Conservation (phyloP, 164 flowering plant species). For the Buxus sempervirens region DNA sequence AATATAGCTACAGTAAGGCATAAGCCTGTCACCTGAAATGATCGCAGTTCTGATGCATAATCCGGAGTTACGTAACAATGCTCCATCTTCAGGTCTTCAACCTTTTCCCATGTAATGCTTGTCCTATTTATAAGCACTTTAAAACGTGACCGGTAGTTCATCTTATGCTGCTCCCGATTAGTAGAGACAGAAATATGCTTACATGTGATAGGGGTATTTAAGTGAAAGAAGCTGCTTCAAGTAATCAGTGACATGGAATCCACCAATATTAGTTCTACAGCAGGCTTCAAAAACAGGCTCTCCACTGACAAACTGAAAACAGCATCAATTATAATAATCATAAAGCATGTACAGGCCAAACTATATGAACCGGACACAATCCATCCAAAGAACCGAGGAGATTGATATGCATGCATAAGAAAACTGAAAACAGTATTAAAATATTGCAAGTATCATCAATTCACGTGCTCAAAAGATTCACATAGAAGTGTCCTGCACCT, state of each 20-base stretch:
- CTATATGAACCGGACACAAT: neutral
- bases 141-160: constrained; percentile 6
- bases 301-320: constrained; percentile 72
- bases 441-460: neutral
- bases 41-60: constrained; percentile 65
- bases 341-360: neutral
- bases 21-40: constrained; percentile 64
- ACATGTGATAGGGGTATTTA: constrained; percentile 88
- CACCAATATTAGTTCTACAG: constrained; percentile 92
- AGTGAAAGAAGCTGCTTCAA: constrained; percentile 94
- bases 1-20: neutral
- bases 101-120: constrained; percentile 90
- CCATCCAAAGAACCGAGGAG: neutral
- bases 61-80: constrained; percentile 89
- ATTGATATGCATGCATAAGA: neutral
- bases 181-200: constrained; percentile 25
- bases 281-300: constrained; percentile 82
- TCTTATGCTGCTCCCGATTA: neutral
- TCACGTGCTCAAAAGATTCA: neutral
- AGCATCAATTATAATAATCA: neutral
- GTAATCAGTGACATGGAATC: constrained; percentile 89
- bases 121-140: constrained; percentile 37
- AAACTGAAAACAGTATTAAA: too few relatives aligned
- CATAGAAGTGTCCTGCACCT: too few relatives aligned
- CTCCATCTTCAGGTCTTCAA: constrained; percentile 96